Conservation (phyloP, 108 stramenopile genomes). For the Licmophora abbreviata region DNA sequence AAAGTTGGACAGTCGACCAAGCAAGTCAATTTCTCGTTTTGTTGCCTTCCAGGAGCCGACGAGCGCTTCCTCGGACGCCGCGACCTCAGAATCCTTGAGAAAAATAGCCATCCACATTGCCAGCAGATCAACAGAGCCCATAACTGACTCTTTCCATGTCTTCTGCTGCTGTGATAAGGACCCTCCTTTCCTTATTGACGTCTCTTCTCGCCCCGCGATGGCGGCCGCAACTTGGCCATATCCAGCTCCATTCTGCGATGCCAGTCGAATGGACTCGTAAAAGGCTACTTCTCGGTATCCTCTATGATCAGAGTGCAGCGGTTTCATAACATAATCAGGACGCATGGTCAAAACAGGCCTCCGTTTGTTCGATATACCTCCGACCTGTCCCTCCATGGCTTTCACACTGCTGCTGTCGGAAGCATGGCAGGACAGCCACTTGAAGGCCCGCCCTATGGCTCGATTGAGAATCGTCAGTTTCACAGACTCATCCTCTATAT, state of each 20-base stretch:
- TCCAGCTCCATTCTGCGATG: background rate
- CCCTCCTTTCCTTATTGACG: background rate
- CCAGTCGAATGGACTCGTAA: conserved; percentile 52
- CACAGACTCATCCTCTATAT: too few species aligned
- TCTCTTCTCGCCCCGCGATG: background rate
- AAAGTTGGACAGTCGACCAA: conserved; percentile 31
- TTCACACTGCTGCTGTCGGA: too few species aligned
- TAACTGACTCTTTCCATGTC: background rate
- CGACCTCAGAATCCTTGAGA: conserved; percentile 17
- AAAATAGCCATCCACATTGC: conserved; percentile 12
- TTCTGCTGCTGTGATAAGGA: background rate
- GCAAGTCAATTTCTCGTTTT: background rate
- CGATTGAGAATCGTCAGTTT: too few species aligned
- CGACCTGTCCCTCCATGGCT: too few species aligned
- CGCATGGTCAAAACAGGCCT: too few species aligned
- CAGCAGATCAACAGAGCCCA: conserved; percentile 2
- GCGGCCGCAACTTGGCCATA: background rate
- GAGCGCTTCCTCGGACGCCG: conserved; percentile 26
- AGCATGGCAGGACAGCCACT: too few species aligned
- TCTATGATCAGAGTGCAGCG: conserved; percentile 52
- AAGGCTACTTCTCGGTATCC: conserved; percentile 76
- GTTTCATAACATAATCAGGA: conserved; percentile 80
- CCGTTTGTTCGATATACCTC: too few species aligned
- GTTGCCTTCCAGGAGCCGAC: conserved; percentile 18
- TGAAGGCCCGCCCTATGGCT: too few species aligned